Evolutionary conservation across 164 flowering plant genomes (phyloP), one percentile per base, ranked within the genome.

Genomic region (Piper betle): DNA sequence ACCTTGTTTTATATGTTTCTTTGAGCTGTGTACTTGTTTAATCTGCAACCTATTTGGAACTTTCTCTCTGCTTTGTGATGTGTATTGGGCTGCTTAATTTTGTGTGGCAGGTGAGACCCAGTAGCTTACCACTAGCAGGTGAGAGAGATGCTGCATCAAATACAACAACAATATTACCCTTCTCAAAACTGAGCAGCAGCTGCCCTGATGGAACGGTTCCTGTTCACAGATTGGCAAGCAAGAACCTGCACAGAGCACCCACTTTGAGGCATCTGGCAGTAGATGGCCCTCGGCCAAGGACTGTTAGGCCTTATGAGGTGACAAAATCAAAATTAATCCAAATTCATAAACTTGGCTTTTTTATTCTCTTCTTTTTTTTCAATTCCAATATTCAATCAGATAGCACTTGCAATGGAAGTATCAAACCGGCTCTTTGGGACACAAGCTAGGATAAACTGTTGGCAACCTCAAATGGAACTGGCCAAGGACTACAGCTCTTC

Each of bases 171-270:
- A n/a, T n/a, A n/a, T 2, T 43, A 15, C 50, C 8, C 2, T 43
- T 43, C 8, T 43, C 50, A 43, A 43, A 3, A 43, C 8, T 43
- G 50, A 40, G 15, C 5, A 55, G 53, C 15, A 53, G 63, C 37
- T 61, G 63, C 63, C 63, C 63, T 12, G 55, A 61, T 42, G 63
- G 55, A 48, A 48, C 55, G 3, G 63, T 61, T 4, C 63, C 63
- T 33, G 50, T 61, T 19, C 63, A 53, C 19, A 43, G 63, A 41
- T 11, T 37, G 25, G 55, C 15, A 9, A 48, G 20, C 54, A 17
- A 48, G 33, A 53, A 61, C 15, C 19, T 61, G 10, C 52, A 46
- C 6, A 48, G 63, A 50, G 63, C 63, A 46, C 38, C 18, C 39
- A 19, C 63, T 50, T 53, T 37, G 7, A 19, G 25, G 5, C 10